Conservation (phyloP, 768 basidiomycete genomes). For the Pleurotus ostreatus region DNA sequence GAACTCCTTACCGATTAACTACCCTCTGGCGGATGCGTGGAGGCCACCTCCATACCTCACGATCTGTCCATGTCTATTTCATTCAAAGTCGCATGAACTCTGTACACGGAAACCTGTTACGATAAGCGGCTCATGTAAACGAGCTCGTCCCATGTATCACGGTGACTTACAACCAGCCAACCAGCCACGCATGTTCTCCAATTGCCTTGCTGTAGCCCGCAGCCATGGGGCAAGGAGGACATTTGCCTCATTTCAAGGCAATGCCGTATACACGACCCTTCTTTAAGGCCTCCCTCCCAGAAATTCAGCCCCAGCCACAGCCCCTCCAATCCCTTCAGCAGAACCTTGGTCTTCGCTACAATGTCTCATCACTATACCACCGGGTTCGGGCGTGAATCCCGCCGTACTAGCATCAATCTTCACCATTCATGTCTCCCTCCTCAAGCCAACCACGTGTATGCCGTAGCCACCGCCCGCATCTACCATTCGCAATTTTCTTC, state of each 20-base stretch:
- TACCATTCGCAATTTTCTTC: slow-evolving; percentile 56
- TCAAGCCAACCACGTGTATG: slow-evolving; percentile 42
- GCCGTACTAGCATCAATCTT: slow-evolving; percentile 4
- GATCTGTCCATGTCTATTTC: too few species aligned
- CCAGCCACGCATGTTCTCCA: too few species aligned
- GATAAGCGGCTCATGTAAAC: neutral
- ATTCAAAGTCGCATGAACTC: too few species aligned
- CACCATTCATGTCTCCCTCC: slow-evolving; percentile 28
- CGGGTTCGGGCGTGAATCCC: slow-evolving; percentile 7
- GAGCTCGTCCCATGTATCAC: too few species aligned
- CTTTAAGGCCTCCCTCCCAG: neutral
- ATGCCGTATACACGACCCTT: neutral
- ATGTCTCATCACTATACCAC: slow-evolving; percentile 3
- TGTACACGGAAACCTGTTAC: too few species aligned
- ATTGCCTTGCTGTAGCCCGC: too few species aligned
- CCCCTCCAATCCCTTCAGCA: neutral
- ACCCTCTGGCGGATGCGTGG: too few species aligned
- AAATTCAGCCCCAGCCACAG: neutral
- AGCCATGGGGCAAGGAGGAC: neutral
- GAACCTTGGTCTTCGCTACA: neutral
- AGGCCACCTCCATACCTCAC: too few species aligned
- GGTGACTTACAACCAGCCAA: too few species aligned
- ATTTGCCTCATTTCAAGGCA: neutral
- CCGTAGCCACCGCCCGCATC: slow-evolving; percentile 52
- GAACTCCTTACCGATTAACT: too few species aligned